Evolutionary conservation across 257 asterid genomes (phyloP), one percentile per base, ranked within the genome.

Genomic region (Striga asiatica): DNA sequence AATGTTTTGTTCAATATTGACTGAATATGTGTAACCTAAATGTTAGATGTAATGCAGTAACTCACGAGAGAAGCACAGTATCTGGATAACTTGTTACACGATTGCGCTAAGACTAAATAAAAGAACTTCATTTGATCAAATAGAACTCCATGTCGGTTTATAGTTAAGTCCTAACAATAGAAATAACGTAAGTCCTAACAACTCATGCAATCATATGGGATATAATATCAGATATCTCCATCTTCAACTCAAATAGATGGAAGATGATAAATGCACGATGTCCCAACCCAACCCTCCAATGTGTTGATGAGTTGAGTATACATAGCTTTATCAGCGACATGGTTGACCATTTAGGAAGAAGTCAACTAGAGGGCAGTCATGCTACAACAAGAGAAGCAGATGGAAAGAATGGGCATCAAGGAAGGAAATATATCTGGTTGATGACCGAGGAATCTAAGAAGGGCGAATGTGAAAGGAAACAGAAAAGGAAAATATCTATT

Each of bases 401-500:
- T 19, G 19, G 42, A 31, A 41, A 32, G 35, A 39, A 45, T 12
- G 42, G 24, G 23, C 27, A 53, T 60, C 17, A 23, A 45, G 46
- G 25, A 13, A 2, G 23, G 51, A 54, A 51, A 16, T 53, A 28
- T 9, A 54, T 31, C 38, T 59, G 32, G 66, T 23, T 45, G 51
- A 47, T 9, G 27, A 34, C 45, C 35, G 7, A 13, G 46, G 38
- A 17, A 35, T 58, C 38, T 20, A 27, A 12, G 51, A 21, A 49
- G 8, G 37, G 25, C 11, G 22, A 49, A 4, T 0, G 12, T 39
- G 13, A 48, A 41, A 53, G 54, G 39, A 48, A 43, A 37, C 11
- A 38, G 28, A 47, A 28, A 11, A 53, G 25, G 67, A 59, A 72
- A 50, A 35, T 0, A 28, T 14, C 16, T 47, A 22, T 48, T 29